Evolutionary conservation across 2,329 filamentous ascomycete species (phyloP).

Genomic region (Phialophora tarda): DNA sequence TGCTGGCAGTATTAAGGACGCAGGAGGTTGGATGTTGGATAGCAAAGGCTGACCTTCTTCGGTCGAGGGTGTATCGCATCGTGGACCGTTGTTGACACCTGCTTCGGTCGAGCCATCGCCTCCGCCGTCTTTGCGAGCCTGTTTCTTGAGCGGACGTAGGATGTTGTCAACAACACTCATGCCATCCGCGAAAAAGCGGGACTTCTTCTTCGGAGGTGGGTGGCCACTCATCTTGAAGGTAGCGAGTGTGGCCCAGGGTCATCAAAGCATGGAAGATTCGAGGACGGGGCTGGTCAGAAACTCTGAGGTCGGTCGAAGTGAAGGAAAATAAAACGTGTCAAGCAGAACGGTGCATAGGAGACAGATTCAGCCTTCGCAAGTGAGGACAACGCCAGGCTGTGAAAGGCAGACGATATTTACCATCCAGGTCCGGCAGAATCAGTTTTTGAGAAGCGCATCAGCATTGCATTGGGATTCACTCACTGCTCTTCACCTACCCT

Average conservation of each 20-base stretch:
- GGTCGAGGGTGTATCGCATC: not conserved
- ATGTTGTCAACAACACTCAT: slow-evolving; percentile 33
- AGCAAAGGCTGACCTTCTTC: not conserved
- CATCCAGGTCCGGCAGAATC: slow-evolving; percentile 10
- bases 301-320: not conserved
- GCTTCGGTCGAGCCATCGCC: not conserved
- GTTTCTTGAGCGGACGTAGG: slow-evolving; percentile 23
- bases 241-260: not conserved
- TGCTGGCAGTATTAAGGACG: not conserved
- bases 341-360: not conserved
- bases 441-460: not conserved
- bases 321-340: not conserved
- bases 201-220: slow-evolving; percentile 34
- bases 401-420: not conserved
- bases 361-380: not conserved
- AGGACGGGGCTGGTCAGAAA: not conserved
- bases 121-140: not conserved
- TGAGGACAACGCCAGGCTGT: slow-evolving; percentile 11
- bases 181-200: slow-evolving; percentile 36
- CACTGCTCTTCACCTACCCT: not conserved
- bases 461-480: not conserved
- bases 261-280: not conserved
- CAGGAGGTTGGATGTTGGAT: slow-evolving; percentile 3
- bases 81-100: not conserved
- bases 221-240: slow-evolving; percentile 32